phyloP scores from a whole-genome alignment of 2,329 filamentous ascomycete genomes.

The Fusarium euwallaceae region DNA sequence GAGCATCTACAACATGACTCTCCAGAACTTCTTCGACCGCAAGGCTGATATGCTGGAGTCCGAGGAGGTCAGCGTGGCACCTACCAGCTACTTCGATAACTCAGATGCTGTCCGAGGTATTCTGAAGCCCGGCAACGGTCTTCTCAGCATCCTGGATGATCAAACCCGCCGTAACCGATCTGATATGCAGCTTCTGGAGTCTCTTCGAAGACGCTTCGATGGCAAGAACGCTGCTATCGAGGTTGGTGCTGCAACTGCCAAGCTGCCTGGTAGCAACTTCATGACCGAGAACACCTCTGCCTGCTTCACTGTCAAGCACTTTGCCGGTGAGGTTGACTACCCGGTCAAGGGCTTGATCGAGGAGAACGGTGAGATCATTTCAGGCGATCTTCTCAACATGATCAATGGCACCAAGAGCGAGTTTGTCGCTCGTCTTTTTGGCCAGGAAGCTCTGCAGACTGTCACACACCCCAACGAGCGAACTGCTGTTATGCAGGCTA shows the following conservation, averaged over 20 bases:
- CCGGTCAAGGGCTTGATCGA: constrained; percentile 88
- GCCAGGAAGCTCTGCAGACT: constrained; percentile 94
- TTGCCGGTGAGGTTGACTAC: constrained; percentile 97
- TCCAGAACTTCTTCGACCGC: constrained; percentile 96
- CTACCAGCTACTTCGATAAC: constrained; percentile 98
- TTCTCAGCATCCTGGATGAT: constrained; percentile 95
- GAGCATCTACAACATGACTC: constrained; percentile 89
- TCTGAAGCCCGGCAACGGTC: constrained; percentile 90
- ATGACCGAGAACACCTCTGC: constrained; percentile 83
- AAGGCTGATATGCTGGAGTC: constrained; percentile 94
- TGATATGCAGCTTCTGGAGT: constrained; percentile 91
- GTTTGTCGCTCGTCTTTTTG: constrained; percentile 91
- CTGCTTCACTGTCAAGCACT: constrained; percentile 92
- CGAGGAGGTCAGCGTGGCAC: constrained; percentile 90
- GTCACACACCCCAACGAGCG: constrained; percentile 93
- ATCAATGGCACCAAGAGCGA: constrained; percentile 89
- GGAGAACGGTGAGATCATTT: constrained; percentile 96
- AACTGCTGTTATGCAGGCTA: constrained; percentile 92
- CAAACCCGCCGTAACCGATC: constrained; percentile 91
- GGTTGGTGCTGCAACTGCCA: constrained; percentile 79
- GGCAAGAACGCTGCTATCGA: constrained; percentile 93
- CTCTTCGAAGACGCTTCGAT: constrained; percentile 91
- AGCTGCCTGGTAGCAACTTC: constrained; percentile 90
- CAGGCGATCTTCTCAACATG: constrained; percentile 94
- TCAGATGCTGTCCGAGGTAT: constrained; percentile 93